Evolutionary conservation across 805 yeast species (phyloP).

Genomic region (Babjeviella inositovora): DNA sequence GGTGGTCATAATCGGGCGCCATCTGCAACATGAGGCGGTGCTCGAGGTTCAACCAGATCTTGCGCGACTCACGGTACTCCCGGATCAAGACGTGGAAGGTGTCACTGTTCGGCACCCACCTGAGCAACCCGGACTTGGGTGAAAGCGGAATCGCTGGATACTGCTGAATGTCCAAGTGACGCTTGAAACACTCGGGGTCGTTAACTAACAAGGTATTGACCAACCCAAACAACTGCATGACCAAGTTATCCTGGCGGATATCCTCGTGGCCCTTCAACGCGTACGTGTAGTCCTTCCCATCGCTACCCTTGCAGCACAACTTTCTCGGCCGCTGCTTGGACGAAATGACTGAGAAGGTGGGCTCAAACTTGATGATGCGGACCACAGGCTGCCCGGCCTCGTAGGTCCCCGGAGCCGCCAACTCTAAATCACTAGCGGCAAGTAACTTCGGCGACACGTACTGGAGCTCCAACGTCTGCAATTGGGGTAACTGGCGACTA

Average conservation of each 20-base stretch:
- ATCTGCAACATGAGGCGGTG: conserved; percentile 92
- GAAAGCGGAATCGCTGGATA: conserved; percentile 92
- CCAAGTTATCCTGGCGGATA: conserved; percentile 91
- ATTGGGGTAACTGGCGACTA: conserved; percentile 74
- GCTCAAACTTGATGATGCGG: conserved; percentile 61
- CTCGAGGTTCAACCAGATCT: conserved; percentile 79
- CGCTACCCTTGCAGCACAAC: conserved; percentile 66
- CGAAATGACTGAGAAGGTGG: conserved; percentile 72
- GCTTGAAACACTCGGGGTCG: conserved; percentile 90
- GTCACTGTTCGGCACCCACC: conserved; percentile 97
- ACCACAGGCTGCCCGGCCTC: conserved; percentile 70
- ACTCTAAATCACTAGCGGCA: conserved; percentile 60
- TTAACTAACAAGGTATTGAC: conserved; percentile 80
- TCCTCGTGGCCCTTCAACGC: conserved; percentile 92
- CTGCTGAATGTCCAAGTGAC: conserved; percentile 85
- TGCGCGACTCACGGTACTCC: conserved; percentile 85
- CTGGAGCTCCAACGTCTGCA: conserved; percentile 75
- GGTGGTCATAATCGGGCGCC: conserved; percentile 92
- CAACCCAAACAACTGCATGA: conserved; percentile 93
- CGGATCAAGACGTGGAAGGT: conserved; percentile 88
- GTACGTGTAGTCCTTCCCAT: conserved; percentile 81
- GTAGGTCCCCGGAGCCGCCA: conserved; percentile 92
- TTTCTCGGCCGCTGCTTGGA: conserved; percentile 95
- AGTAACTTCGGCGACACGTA: conserved; percentile 86
- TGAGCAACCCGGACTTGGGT: conserved; percentile 90